phyloP scores from a whole-genome alignment of 306 rosid genomes.

The Sphenostylis stenocarpa region DNA sequence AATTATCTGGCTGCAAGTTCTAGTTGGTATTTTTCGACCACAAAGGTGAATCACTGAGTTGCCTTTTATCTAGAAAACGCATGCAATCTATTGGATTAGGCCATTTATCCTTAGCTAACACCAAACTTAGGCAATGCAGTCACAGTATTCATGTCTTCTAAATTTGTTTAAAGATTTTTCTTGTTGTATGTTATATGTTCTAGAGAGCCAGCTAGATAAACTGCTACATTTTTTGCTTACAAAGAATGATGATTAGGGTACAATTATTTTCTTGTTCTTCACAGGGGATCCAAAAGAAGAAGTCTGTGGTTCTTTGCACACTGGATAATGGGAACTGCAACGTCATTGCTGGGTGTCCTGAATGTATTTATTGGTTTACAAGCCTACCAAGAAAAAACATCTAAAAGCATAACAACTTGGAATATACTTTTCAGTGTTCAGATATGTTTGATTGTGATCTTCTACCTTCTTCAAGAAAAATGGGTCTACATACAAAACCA shows the following conservation, averaged over 20 bases:
- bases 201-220: neutral
- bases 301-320: constrained; percentile 62
- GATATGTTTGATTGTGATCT: constrained; percentile 43
- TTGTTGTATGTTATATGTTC: neutral
- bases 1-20: constrained; percentile 67
- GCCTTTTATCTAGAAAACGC: neutral
- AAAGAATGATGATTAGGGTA: neutral
- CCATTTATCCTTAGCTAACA: neutral
- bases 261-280: neutral
- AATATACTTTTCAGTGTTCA: constrained; percentile 56
- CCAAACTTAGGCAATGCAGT: neutral
- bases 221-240: neutral
- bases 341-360: constrained; percentile 55
- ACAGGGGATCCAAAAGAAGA: constrained; percentile 68
- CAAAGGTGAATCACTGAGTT: constrained; percentile 43
- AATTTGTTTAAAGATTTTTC: neutral
- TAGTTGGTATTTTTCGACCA: constrained; percentile 67
- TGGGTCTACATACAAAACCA: constrained; percentile 60
- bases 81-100: neutral
- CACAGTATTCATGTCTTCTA: neutral
- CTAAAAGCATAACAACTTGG: constrained; percentile 57
- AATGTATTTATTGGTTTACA: constrained; percentile 65
- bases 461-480: constrained; percentile 84
- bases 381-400: constrained; percentile 71
- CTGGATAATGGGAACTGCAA: constrained; percentile 66